Evolutionary conservation across 2,329 filamentous ascomycete genomes (phyloP), one percentile per base, ranked within the genome.

Genomic region (Hymenoscyphus scutula): DNA sequence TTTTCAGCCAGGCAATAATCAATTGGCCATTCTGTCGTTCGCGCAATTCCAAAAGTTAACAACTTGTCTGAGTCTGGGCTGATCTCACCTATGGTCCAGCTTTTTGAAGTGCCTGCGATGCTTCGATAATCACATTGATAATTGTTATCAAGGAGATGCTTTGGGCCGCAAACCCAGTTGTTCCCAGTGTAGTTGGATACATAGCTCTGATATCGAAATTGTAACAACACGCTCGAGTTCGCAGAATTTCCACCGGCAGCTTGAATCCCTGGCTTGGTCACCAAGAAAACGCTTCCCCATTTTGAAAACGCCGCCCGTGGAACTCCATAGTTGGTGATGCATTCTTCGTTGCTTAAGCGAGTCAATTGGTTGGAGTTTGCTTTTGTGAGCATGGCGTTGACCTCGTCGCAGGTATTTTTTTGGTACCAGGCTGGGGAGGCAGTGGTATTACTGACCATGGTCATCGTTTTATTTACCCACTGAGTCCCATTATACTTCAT

Each of bases 1-100:
- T 48, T 25, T 38, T 65, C 59, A 4, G 60, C 64, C 10, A 70
- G 61, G 56, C 69, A 70, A 38, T 70, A 66, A 37, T 69, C 69
- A 29, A 69, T 67, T 17, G 38, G 27, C 59, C 62, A 69, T 58
- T 67, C 58, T 7, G 62, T 60, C 3, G 54, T 56, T 13, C 60
- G 15, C 5, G 23, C 38, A 1, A 66, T 23, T 5, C 30, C 29
- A 13, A 56, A 65, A 3, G 61, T 48, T 3, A 29, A 29, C 6
- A 29, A 29, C 5, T 55, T 58, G 8, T 41, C 41, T 1, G 32
- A 19, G 11, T 7, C 5, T 19, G 55, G 10, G 17, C 25, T 25
- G 37, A 62, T 34, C 7, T 34, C 45, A 2, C 68, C 64, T 8
- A 69, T 59, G 25, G 58, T 68, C 69, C 68, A 70, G 1, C 48